Base-by-base conservation (phyloP, 2,329 filamentous ascomycete species). In the Westerdykella sp. region DNA sequence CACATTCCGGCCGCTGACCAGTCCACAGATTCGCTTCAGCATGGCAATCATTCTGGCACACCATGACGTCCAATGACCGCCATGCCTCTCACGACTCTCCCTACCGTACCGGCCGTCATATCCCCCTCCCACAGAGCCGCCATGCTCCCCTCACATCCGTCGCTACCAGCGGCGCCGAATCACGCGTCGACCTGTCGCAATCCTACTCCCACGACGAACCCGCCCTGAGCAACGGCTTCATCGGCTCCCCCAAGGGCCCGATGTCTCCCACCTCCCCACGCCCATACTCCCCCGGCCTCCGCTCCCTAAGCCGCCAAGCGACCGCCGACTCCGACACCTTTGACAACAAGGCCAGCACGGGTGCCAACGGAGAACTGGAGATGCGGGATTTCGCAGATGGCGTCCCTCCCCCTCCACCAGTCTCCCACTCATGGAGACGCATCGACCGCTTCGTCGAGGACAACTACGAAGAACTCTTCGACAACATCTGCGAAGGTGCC, bases 301-400 rank as follows among this genome's bases (percentile, higher is more conserved):
- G 90, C 56, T 74, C 84, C 44, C 76, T 81, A 40, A 85, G 84
- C 55, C 78, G 78, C 50, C 76, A 80, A 57, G 75, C 80, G 30
- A 81, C 76, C 48, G 79, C 81, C 53, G 62, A 66, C 41, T 57
- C 56, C 38, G 63, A 64, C 40, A 49, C 64, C 6, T 66, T 67
- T 56, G 86, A 93, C 62, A 81, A 81, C 45, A 9, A 7, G 7
- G 25, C 9, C 7, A 12, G 25, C 25, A 28, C 25, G 4, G 18
- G 83, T 54, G 81, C 71, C 71, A 80, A 71, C 5, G 86, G 87
- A 52, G 91, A 96, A 67, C 95, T 98, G 49, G 91, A 85, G 55
- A 93, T 98, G 87, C 93, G 96, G 70, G 85, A 85, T 49, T 98
- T 98, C 71, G 82, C 85, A 59, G 90, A 96, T 54, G 93, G 93